phyloP scores from a whole-genome alignment of 257 asterid genomes.

The Solanum habrochaites region DNA sequence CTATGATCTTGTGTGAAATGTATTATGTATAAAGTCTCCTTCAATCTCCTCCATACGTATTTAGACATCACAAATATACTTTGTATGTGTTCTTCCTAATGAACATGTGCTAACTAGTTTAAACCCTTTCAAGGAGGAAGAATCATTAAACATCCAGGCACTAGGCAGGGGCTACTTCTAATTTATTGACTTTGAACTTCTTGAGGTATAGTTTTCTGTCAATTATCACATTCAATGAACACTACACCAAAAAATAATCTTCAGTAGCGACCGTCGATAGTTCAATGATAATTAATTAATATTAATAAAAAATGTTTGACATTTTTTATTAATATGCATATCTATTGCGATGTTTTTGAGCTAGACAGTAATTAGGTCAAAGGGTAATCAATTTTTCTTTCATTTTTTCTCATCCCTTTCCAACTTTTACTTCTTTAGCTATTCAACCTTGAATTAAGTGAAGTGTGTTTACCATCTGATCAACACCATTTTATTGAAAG shows the following conservation, averaged over 20 bases:
- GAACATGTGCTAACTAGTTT: background rate
- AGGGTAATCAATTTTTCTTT: background rate
- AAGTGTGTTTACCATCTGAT: too few species aligned
- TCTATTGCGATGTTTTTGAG: background rate
- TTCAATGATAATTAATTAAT: too few species aligned
- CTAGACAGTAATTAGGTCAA: background rate
- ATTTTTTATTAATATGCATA: too few species aligned
- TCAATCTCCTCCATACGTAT: too few species aligned
- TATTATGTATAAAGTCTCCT: too few species aligned
- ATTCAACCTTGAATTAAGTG: accelerated
- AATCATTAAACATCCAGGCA: background rate
- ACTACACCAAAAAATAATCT: too few species aligned
- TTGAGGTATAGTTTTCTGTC: background rate
- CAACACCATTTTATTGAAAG: too few species aligned
- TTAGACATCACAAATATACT: too few species aligned
- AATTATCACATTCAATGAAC: background rate
- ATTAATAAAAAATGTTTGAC: too few species aligned
- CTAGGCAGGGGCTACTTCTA: background rate
- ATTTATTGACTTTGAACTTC: background rate
- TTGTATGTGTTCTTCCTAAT: too few species aligned
- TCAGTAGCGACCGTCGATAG: accelerated
- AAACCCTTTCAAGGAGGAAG: background rate
- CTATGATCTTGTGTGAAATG: background rate
- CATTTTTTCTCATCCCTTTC: background rate
- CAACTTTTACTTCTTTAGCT: too few species aligned